A percentile compares a stretch with the other conserved stretches of the same genome.
Conservation (phyloP, 768 basidiomycete species). For the Sistotremastrum niveocremeum region DNA sequence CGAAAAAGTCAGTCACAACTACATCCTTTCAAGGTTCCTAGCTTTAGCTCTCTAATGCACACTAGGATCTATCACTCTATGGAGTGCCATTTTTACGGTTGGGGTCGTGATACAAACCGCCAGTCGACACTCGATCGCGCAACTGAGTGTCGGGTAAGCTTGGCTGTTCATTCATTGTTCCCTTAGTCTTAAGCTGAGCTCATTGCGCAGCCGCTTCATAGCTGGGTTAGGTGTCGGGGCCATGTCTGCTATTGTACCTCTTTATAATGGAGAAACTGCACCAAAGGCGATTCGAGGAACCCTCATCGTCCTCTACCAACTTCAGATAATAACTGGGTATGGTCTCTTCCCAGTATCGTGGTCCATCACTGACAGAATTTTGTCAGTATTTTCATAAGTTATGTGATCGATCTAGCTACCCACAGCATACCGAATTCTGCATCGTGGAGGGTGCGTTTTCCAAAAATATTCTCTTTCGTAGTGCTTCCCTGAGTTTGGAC, state of each 20-base stretch:
- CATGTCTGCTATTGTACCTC: constrained; percentile 29
- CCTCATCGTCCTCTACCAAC: constrained; percentile 58
- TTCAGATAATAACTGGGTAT: constrained; percentile 63
- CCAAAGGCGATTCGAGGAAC: constrained; percentile 65
- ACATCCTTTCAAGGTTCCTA: no score
- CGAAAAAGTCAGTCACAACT: constrained; percentile 21
- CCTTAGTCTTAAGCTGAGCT: background rate
- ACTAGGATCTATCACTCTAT: constrained; percentile 54
- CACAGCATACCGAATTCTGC: constrained; percentile 42
- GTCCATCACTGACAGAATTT: background rate
- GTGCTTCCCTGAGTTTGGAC: background rate
- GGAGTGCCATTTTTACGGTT: constrained; percentile 59
- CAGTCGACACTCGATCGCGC: constrained; percentile 42
- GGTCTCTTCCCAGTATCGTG: constrained; percentile 5
- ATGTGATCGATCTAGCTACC: constrained; percentile 55
- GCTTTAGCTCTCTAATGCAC: no score
- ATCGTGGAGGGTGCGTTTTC: constrained; percentile 40
- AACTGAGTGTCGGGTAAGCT: constrained; percentile 42
- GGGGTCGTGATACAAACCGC: constrained; percentile 61
- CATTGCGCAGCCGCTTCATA: constrained; percentile 38
- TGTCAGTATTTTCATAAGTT: constrained; percentile 55
- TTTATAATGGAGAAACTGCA: constrained; percentile 70
- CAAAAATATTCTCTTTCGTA: background rate
- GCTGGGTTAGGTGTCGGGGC: constrained; percentile 72
- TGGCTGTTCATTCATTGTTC: constrained; percentile 1